phyloP scores from a whole-genome alignment of 257 asterid genomes.

The Thymus mandschuricus region DNA sequence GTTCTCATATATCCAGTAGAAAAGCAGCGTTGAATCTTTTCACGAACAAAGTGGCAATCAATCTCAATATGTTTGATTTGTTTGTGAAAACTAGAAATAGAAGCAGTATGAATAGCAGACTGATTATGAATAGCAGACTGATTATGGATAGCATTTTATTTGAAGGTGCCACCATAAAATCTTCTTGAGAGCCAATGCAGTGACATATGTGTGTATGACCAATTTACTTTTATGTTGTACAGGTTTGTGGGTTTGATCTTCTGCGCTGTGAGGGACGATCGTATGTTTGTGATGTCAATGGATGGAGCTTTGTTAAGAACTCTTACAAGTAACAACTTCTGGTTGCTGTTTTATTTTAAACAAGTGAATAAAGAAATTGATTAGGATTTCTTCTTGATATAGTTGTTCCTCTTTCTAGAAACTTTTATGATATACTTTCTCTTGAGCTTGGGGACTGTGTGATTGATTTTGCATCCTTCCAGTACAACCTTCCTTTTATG shows the following conservation, averaged over 20 bases:
- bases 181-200: too few relatives aligned
- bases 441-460: conserved; percentile 27
- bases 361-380: not conserved
- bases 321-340: conserved; percentile 70
- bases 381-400: conserved; percentile 7
- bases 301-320: conserved; percentile 98
- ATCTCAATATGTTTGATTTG: too few relatives aligned
- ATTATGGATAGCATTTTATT: too few relatives aligned
- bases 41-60: too few relatives aligned
- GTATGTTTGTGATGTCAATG: conserved; percentile 97
- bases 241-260: conserved; percentile 99
- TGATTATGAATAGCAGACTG: too few relatives aligned
- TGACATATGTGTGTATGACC: conserved; percentile 9
- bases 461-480: conserved; percentile 22
- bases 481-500: conserved; percentile 5
- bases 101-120: too few relatives aligned
- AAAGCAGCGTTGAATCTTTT: too few relatives aligned
- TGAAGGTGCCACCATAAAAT: too few relatives aligned
- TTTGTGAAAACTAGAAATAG: too few relatives aligned
- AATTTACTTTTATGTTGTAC: conserved; percentile 36
- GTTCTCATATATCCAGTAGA: too few relatives aligned
- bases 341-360: conserved; percentile 23
- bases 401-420: conserved; percentile 6
- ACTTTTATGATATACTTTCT: conserved; percentile 4
- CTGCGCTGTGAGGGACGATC: conserved; percentile 96